Evolutionary conservation across 2,329 filamentous ascomycete genomes (phyloP).

Genomic region (Trichoderma citrinoviride): DNA sequence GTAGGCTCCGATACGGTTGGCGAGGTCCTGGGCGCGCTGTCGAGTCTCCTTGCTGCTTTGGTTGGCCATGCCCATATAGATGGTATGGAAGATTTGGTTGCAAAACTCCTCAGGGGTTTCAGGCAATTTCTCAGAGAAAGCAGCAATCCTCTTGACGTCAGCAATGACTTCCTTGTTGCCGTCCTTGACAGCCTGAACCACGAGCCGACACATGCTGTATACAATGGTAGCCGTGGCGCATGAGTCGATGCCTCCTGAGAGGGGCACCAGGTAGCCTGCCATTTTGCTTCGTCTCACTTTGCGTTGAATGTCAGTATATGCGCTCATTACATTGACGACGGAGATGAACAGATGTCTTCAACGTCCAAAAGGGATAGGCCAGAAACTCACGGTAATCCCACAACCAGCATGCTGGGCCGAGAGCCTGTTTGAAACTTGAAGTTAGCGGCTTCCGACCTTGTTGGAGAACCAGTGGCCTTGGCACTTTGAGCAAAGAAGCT

Average conservation of each 20-base stretch:
- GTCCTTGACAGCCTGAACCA: constrained; percentile 49
- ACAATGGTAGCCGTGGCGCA: constrained; percentile 45
- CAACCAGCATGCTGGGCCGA: constrained; percentile 63
- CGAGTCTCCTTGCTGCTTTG: constrained; percentile 66
- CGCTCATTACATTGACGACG: not conserved
- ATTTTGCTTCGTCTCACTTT: constrained; percentile 40
- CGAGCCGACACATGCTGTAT: constrained; percentile 53
- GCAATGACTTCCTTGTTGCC: constrained; percentile 30
- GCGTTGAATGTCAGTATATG: not conserved
- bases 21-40: constrained; percentile 56
- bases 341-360: not conserved
- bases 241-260: constrained; percentile 56
- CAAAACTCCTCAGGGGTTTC: constrained; percentile 43
- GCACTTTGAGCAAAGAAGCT: too few species aligned
- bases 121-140: constrained; percentile 13
- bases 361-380: not conserved
- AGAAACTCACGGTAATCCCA: constrained; percentile 56
- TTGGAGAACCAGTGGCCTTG: too few species aligned
- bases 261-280: constrained; percentile 56
- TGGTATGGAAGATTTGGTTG: constrained; percentile 1
- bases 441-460: not conserved
- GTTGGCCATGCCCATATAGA: constrained; percentile 56
- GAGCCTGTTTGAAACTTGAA: constrained; percentile 33
- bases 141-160: constrained; percentile 29
- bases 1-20: constrained; percentile 63